phyloP scores from a whole-genome alignment of 805 yeast species.

The Candida vaughaniae region DNA sequence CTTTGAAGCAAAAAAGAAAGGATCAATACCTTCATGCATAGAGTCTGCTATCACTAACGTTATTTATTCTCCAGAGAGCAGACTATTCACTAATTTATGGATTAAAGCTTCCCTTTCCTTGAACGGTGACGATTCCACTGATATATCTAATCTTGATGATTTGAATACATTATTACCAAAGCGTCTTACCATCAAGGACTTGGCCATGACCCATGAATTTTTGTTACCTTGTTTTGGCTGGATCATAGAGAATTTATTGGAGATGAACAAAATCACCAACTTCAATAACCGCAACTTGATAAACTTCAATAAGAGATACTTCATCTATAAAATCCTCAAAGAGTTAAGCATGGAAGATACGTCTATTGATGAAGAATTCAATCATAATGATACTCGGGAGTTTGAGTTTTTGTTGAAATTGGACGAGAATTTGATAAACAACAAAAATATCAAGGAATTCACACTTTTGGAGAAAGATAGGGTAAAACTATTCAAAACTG shows the following conservation, averaged over 20 bases:
- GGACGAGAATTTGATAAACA: constrained; percentile 33
- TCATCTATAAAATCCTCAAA: constrained; percentile 37
- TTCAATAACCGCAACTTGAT: constrained; percentile 64
- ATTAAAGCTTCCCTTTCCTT: constrained; percentile 46
- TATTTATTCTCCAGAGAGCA: constrained; percentile 75
- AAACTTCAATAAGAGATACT: constrained; percentile 74
- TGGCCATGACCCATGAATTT: constrained; percentile 38
- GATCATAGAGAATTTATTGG: constrained; percentile 78
- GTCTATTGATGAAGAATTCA: constrained; percentile 16
- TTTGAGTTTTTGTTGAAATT: constrained; percentile 55
- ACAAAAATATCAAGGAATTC: constrained; percentile 37
- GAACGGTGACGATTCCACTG: constrained; percentile 12
- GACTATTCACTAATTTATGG: constrained; percentile 73
- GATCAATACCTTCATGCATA: constrained; percentile 69
- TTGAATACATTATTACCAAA: constrained; percentile 32
- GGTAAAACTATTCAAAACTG: constrained; percentile 26
- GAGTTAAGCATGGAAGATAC: constrained; percentile 39
- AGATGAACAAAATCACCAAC: constrained; percentile 63
- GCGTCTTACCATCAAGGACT: constrained; percentile 23
- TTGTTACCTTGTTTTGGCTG: constrained; percentile 90
- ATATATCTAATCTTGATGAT: constrained; percentile 22
- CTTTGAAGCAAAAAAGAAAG: constrained; percentile 28
- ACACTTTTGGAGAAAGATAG: constrained; percentile 23
- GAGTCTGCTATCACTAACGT: constrained; percentile 78
- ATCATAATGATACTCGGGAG: constrained; percentile 35